These are phyloP conservation scores for Fusarium sp. DNA, from an alignment of 2,329 filamentous ascomycete species.

Conservation along the genomic window DNA sequence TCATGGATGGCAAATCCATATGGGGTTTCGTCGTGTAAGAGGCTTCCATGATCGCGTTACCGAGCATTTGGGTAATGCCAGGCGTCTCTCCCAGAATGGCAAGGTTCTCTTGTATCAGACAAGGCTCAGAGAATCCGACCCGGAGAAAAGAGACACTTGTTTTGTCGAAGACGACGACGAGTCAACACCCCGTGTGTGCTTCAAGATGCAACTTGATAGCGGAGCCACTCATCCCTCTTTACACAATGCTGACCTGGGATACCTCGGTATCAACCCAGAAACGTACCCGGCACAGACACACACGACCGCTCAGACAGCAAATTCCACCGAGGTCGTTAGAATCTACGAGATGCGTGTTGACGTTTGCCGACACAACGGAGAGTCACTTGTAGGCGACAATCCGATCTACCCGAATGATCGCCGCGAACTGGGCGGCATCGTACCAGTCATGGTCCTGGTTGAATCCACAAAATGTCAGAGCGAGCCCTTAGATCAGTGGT, in stretches of 20 bases:
- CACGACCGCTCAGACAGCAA: slow-evolving; percentile 28
- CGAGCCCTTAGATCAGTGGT: slow-evolving; percentile 13
- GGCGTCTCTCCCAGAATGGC: not conserved
- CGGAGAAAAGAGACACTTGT: not conserved
- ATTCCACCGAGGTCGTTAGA: slow-evolving; percentile 8
- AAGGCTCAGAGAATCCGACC: slow-evolving; percentile 2
- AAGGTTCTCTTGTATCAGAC: slow-evolving; percentile 35
- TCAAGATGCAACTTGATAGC: slow-evolving; percentile 42
- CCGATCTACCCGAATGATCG: slow-evolving; percentile 39
- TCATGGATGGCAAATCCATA: slow-evolving; percentile 37
- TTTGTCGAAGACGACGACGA: slow-evolving; percentile 31
- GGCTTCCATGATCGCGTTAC: slow-evolving; percentile 34
- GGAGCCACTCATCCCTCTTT: slow-evolving; percentile 38
- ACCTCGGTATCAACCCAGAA: slow-evolving; percentile 33
- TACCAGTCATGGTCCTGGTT: slow-evolving; percentile 37
- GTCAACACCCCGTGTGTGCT: slow-evolving; percentile 34
- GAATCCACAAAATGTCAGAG: slow-evolving; percentile 12
- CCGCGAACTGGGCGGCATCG: slow-evolving; percentile 38
- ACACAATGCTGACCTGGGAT: slow-evolving; percentile 29
- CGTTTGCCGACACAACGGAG: slow-evolving; percentile 38
- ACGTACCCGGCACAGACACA: slow-evolving; percentile 38
- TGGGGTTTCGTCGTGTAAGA: slow-evolving; percentile 40
- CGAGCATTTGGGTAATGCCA: not conserved
- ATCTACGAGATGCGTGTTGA: slow-evolving; percentile 42
- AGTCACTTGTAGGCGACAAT: slow-evolving; percentile 38